Conservation (phyloP, 2,329 filamentous ascomycete species). For the Trichoderma sp. region DNA sequence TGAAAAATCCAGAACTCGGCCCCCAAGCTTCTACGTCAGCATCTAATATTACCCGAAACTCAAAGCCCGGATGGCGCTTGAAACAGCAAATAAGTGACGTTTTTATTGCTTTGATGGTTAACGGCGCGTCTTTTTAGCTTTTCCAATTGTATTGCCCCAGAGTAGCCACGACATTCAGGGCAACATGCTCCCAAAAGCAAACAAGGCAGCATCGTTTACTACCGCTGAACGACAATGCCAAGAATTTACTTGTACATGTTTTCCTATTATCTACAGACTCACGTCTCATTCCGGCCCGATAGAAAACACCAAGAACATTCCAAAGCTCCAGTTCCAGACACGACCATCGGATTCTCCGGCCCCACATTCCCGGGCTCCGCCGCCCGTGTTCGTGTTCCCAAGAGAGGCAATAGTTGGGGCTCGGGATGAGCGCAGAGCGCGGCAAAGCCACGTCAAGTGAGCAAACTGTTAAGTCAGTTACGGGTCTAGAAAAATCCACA, state of each 20-base stretch:
- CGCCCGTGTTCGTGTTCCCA: conserved; percentile 20
- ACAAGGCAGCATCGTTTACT: not conserved
- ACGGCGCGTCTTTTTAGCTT: not conserved
- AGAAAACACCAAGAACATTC: conserved; percentile 16
- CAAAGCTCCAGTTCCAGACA: conserved; percentile 1
- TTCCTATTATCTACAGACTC: not conserved
- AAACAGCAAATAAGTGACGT: not conserved
- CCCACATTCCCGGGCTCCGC: conserved; percentile 25
- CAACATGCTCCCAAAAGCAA: not conserved
- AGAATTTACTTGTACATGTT: not conserved
- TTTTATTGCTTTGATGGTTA: not conserved
- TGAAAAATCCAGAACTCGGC: not conserved
- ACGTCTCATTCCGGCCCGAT: conserved; percentile 1
- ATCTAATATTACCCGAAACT: conserved; percentile 10
- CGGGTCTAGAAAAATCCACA: conserved; percentile 6
- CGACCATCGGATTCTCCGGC: conserved; percentile 28
- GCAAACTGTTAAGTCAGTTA: not conserved
- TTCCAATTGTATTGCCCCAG: not conserved
- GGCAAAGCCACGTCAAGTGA: conserved; percentile 11
- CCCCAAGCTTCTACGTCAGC: conserved; percentile 17
- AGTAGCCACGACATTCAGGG: not conserved
- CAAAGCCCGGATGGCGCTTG: not conserved
- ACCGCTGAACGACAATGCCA: too few relatives aligned
- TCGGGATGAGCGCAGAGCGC: conserved; percentile 19
- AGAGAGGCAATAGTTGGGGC: conserved; percentile 11